These are phyloP conservation scores for Paecilomyces niveus DNA, from an alignment of 2,329 filamentous ascomycete genomes.

Conservation along the genomic window DNA sequence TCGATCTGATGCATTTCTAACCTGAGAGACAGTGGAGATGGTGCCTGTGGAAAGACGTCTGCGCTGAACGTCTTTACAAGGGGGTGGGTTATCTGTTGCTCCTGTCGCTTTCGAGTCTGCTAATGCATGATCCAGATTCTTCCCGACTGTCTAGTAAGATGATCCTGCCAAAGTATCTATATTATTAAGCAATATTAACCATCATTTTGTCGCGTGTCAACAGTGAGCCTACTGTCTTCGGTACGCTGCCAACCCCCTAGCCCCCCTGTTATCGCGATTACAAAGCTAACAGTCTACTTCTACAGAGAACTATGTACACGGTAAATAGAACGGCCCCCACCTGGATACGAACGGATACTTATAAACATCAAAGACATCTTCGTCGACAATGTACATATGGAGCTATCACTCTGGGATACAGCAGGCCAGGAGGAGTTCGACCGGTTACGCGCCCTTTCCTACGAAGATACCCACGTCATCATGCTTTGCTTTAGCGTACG, in stretches of 20 bases:
- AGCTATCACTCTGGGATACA: constrained; percentile 96
- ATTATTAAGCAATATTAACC: constrained; percentile 13
- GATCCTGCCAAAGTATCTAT: neutral
- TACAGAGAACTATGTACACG: constrained; percentile 92
- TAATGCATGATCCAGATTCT: constrained; percentile 57
- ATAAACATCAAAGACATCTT: constrained; percentile 68
- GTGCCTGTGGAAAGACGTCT: constrained; percentile 95
- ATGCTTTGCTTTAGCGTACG: constrained; percentile 92
- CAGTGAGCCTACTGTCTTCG: constrained; percentile 88
- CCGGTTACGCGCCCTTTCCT: constrained; percentile 86
- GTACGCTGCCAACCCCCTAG: constrained; percentile 29
- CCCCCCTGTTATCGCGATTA: neutral
- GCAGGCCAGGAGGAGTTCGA: constrained; percentile 99
- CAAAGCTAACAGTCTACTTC: constrained; percentile 20
- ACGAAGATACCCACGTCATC: constrained; percentile 96
- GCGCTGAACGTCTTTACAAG: constrained; percentile 96
- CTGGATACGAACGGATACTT: constrained; percentile 9
- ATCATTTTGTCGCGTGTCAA: constrained; percentile 3
- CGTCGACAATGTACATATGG: constrained; percentile 94
- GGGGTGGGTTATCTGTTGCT: constrained; percentile 56
- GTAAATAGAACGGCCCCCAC: constrained; percentile 44
- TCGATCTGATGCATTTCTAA: constrained; percentile 11
- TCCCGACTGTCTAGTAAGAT: constrained; percentile 85
- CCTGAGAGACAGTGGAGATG: constrained; percentile 63
- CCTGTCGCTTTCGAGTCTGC: constrained; percentile 2